Evolutionary conservation across 805 yeast genomes (phyloP), one percentile per base, ranked within the genome.

Genomic region (Phaffomyces antillensis): DNA sequence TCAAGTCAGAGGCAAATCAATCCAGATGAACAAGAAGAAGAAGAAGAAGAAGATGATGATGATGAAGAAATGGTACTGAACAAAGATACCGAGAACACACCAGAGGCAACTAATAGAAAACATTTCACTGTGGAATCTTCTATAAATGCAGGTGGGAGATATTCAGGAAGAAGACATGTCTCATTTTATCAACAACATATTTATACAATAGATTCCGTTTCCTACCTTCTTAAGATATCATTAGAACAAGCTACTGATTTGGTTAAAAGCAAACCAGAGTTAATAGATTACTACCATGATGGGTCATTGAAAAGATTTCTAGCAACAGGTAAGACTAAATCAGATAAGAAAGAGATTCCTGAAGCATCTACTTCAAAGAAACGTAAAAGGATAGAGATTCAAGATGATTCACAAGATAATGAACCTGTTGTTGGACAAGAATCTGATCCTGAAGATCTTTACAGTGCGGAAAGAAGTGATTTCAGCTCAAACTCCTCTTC

Each of bases 251-350:
- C 62, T 0, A 43, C 54, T 7, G 52, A 47, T 10, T 26, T 56
- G 24, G 60, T 58, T 20, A 46, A 48, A n/a, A 37, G 41, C 5
- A 54, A 52, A 11, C 57, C 54, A 9, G 49, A 47, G n/a, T 49
- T 53, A 42, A 54, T 51, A 44, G 59, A 50, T 20, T 58, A 49
- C 59, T 63, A 49, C 51, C 67, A 49, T 54, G 52, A 49, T 50
- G 59, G 54, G 36, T 53, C 50, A 37, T 49, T 54, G 28, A 42
- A 39, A 42, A 52, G 35, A 16, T 49, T 44, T 41, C 43, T 51
- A 36, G 37, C 36, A 20, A 28, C 30, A 13, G 42, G 41, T 9
- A 32, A 17, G 43, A 51, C 12, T 30, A 23, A 35, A 5, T 5
- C 41, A 16, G 16, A 17, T 7, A 31, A 24, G 5, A 17, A 17